A percentile compares a stretch with the other conserved stretches of the same genome.
phyloP scores from a whole-genome alignment of 345 rosid genomes.

The Garcia nutans region DNA sequence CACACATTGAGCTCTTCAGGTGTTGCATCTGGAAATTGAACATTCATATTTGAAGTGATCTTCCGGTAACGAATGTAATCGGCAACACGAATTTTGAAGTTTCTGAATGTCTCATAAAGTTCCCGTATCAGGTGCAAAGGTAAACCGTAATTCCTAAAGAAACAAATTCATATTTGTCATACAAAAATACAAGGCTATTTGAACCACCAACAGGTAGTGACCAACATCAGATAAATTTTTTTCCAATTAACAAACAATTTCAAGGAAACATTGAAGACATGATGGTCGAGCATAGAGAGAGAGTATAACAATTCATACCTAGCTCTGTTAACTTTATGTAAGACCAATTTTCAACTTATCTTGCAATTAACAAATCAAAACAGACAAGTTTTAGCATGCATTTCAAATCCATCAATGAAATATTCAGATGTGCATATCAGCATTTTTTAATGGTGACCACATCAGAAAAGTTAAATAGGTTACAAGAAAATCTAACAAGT shows the following conservation, averaged over 20 bases:
- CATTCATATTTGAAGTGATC: constrained; percentile 98
- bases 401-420: not conserved
- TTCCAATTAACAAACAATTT: not conserved
- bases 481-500: too few species aligned
- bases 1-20: constrained; percentile 82
- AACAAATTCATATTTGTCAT: constrained; percentile 12
- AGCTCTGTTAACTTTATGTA: not conserved
- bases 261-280: not conserved
- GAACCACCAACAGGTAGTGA: not conserved
- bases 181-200: not conserved
- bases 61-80: constrained; percentile 88
- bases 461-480: not conserved
- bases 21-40: constrained; percentile 88
- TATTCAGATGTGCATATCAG: not conserved
- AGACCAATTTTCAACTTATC: not conserved
- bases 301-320: not conserved
- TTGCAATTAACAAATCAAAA: not conserved
- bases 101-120: constrained; percentile 95
- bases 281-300: not conserved
- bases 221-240: not conserved
- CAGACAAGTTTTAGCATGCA: not conserved
- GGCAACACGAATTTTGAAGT: constrained; percentile 84
- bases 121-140: constrained; percentile 92
- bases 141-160: constrained; percentile 85
- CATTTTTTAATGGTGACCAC: not conserved